phyloP scores from a whole-genome alignment of 495 filamentous ascomycete genomes.

The Lophiotrema nucula region DNA sequence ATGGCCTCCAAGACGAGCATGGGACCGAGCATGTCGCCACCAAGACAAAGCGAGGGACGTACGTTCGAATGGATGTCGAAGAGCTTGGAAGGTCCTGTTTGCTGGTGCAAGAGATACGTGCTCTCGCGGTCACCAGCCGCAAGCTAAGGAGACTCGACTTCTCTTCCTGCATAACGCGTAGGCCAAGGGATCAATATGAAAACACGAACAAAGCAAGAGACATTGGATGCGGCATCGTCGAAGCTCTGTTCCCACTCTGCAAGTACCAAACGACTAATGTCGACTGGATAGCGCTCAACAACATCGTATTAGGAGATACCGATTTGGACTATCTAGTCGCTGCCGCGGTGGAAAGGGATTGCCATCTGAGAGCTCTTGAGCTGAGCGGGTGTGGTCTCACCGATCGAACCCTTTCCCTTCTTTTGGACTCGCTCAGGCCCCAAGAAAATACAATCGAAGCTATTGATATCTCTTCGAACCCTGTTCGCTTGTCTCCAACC shows the following conservation, averaged over 20 bases:
- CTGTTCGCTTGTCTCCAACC: slow-evolving; percentile 66
- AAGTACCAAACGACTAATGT: slow-evolving; percentile 70
- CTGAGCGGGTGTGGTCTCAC: slow-evolving; percentile 74
- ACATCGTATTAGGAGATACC: slow-evolving; percentile 77
- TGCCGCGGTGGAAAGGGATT: slow-evolving; percentile 60
- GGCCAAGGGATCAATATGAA: slow-evolving; percentile 49
- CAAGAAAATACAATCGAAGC: slow-evolving; percentile 74
- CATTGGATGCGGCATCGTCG: slow-evolving; percentile 73
- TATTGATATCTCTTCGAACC: slow-evolving; percentile 74
- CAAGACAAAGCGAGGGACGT: slow-evolving; percentile 56
- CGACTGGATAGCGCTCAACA: slow-evolving; percentile 77
- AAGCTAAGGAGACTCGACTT: slow-evolving; percentile 64
- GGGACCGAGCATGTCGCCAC: slow-evolving; percentile 64
- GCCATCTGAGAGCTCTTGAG: slow-evolving; percentile 77
- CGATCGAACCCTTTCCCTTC: slow-evolving; percentile 54
- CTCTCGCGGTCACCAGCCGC: slow-evolving; percentile 66
- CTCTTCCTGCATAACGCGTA: slow-evolving; percentile 54
- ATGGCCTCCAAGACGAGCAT: slow-evolving; percentile 58
- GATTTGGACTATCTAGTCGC: slow-evolving; percentile 74
- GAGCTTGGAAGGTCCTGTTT: slow-evolving; percentile 60
- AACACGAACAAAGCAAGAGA: slow-evolving; percentile 55
- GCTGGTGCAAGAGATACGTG: slow-evolving; percentile 71
- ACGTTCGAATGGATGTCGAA: slow-evolving; percentile 56
- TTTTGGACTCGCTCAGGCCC: slow-evolving; percentile 57
- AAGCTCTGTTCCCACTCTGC: slow-evolving; percentile 76